phyloP scores from a whole-genome alignment of 1,139 yeast genomes.

The Yamadazyma songkhlaensis region DNA sequence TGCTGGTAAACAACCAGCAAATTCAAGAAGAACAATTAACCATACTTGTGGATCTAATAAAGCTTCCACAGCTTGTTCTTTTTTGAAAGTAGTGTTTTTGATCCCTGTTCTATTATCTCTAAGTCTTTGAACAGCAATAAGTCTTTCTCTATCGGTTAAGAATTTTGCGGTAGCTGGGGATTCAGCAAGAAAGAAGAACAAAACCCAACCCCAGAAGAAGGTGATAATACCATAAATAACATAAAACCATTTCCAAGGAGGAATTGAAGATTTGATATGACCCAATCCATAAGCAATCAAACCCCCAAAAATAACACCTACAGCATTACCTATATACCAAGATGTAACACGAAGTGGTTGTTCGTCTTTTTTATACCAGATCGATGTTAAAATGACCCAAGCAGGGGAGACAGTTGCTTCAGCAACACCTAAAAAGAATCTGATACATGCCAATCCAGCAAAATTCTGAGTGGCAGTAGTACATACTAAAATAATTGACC shows the following conservation, averaged over 20 bases:
- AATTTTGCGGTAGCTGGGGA: conserved; percentile 18
- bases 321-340: conserved; percentile 26
- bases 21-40: conserved; percentile 34
- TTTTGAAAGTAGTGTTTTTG: conserved; percentile 43
- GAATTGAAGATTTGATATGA: conserved; percentile 3
- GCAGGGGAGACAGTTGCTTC: conserved; percentile 36
- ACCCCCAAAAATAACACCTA: conserved; percentile 30
- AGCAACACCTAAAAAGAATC: conserved; percentile 40
- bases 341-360: conserved; percentile 34
- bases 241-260: conserved; percentile 7
- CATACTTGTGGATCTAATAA: conserved; percentile 45
- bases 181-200: conserved; percentile 15
- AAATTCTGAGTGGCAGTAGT: conserved; percentile 44
- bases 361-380: conserved; percentile 23
- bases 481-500: conserved; percentile 52
- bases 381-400: conserved; percentile 21
- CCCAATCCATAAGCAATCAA: conserved; percentile 16
- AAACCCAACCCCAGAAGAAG: conserved; percentile 10
- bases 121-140: conserved; percentile 12
- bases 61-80: conserved; percentile 39
- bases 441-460: conserved; percentile 47
- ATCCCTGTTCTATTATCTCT: conserved; percentile 22
- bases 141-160: conserved; percentile 17
- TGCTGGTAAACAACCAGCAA: conserved; percentile 44
- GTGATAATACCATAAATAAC: conserved; percentile 28